Evolutionary conservation across 2,329 filamentous ascomycete genomes (phyloP).

Genomic region (Hymenoscyphus infarciens): DNA sequence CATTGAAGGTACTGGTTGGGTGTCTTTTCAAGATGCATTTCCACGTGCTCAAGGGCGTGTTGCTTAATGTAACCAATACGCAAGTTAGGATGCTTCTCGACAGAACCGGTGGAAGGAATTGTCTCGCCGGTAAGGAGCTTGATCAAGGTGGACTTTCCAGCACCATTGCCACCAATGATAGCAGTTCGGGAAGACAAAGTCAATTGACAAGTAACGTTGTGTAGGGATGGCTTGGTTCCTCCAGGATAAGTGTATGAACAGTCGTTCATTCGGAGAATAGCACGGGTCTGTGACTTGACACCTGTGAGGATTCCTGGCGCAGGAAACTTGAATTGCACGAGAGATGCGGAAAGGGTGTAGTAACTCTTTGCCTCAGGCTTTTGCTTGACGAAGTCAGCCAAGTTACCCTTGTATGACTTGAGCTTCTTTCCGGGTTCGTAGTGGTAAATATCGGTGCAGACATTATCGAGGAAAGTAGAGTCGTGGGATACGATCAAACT

Average conservation of each 20-base stretch:
- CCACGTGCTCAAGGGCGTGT: constrained; percentile 96
- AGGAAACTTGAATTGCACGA: constrained; percentile 97
- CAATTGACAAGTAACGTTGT: constrained; percentile 82
- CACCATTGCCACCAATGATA: constrained; percentile 96
- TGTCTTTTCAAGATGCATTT: constrained; percentile 99
- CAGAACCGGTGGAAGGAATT: constrained; percentile 76
- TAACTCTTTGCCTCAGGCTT: constrained; percentile 96
- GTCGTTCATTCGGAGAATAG: constrained; percentile 92
- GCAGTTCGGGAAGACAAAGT: constrained; percentile 88
- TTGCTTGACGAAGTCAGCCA: constrained; percentile 78
- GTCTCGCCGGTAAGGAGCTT: constrained; percentile 93
- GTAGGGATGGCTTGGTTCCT: constrained; percentile 79
- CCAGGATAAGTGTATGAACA: constrained; percentile 93
- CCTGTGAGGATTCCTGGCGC: constrained; percentile 89
- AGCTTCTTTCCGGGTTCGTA: constrained; percentile 97
- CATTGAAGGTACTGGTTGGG: constrained; percentile 98
- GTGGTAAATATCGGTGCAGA: constrained; percentile 98
- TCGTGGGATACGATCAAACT: constrained; percentile 98
- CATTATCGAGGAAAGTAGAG: constrained; percentile 92
- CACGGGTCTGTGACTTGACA: constrained; percentile 90
- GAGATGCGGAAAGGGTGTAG: constrained; percentile 86
- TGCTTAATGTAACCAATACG: constrained; percentile 99
- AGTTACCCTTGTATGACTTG: constrained; percentile 77
- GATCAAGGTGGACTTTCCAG: constrained; percentile 96
- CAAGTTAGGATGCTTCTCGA: constrained; percentile 97